Percentiles rank a stretch among this genome's conserved stretches.
Evolutionary conservation across 768 basidiomycete species (phyloP).

Genomic region (Peribolospora baueri): DNA sequence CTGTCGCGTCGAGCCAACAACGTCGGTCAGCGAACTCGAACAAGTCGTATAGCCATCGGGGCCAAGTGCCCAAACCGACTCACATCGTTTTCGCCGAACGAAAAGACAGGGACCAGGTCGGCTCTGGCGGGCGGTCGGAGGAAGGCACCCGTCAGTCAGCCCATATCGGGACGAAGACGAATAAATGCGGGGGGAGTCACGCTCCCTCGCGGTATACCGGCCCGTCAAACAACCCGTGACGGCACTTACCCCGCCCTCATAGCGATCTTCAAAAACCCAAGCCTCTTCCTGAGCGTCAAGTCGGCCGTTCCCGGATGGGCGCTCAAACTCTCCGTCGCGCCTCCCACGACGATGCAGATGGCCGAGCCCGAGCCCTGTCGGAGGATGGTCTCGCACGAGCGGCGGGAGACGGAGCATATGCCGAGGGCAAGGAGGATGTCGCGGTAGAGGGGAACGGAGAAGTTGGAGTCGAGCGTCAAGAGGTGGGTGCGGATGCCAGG

Average conservation of each 20-base stretch:
- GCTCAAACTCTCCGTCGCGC: conserved; percentile 77
- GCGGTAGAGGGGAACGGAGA: conserved; percentile 74
- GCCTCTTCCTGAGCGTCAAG: conserved; percentile 29
- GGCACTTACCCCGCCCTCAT: conserved; percentile 16
- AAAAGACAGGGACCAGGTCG: conserved; percentile 88
- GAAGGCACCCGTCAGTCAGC: too few relatives aligned
- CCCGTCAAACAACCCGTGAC: too few relatives aligned
- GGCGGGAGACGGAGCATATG: conserved; percentile 74
- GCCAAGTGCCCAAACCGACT: conserved; percentile 14
- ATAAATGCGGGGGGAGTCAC: too few relatives aligned
- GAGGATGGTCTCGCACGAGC: conserved; percentile 72
- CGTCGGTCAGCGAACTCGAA: conserved; percentile 1
- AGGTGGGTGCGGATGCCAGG: conserved; percentile 38
- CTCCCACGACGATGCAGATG: conserved; percentile 87
- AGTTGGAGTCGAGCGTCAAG: conserved; percentile 44
- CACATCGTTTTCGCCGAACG: conserved; percentile 96
- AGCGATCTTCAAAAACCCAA: conserved; percentile 38
- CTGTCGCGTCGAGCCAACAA: conserved; percentile 22
- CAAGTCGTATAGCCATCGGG: background rate
- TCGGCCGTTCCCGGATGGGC: conserved; percentile 93
- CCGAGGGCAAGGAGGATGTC: conserved; percentile 68
- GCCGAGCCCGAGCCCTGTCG: conserved; percentile 28
- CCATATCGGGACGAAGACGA: too few relatives aligned
- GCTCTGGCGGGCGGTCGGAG: conserved; percentile 31
- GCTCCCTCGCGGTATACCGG: too few relatives aligned